Percentiles rank a stretch among this genome's conserved stretches.
Conservation (phyloP, 177 flowering plant species). For the Vitis hybrid region DNA sequence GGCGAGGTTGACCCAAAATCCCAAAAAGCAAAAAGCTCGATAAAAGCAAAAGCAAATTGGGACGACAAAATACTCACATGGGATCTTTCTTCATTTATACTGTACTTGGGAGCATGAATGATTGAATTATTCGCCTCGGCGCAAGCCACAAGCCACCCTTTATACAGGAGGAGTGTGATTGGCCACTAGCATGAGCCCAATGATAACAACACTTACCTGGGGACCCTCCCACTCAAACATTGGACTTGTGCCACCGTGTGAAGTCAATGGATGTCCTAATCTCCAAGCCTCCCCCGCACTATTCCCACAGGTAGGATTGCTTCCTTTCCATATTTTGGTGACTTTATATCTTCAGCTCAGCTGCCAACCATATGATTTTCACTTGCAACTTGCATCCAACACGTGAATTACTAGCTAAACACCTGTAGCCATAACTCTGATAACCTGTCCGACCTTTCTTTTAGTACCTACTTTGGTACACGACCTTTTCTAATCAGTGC, state of each 20-base stretch:
- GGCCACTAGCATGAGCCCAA: constrained; percentile 18
- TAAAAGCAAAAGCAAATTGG: constrained; percentile 18
- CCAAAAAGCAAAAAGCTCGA: constrained; percentile 14
- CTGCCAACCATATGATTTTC: neutral
- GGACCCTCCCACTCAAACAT: constrained; percentile 27
- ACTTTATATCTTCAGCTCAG: no score
- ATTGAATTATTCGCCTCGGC: constrained; percentile 15
- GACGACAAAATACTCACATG: constrained; percentile 13
- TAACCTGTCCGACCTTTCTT: no score
- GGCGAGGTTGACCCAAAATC: constrained; percentile 16
- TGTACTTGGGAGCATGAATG: constrained; percentile 22
- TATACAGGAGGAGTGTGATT: constrained; percentile 22
- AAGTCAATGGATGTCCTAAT: constrained; percentile 24
- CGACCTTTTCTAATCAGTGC: neutral
- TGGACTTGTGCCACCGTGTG: constrained; percentile 10
- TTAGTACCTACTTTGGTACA: neutral
- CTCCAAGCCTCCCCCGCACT: neutral
- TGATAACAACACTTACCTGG: constrained; percentile 24
- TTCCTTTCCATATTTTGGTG: no score
- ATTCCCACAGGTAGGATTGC: constrained; percentile 6
- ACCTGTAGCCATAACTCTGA: no score
- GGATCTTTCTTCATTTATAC: constrained; percentile 13
- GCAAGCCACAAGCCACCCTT: constrained; percentile 11
- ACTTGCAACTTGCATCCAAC: neutral
- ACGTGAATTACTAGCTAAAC: no score